Conservation (phyloP, 2,329 filamentous ascomycete species). For the Aspergillaceae sp. region DNA sequence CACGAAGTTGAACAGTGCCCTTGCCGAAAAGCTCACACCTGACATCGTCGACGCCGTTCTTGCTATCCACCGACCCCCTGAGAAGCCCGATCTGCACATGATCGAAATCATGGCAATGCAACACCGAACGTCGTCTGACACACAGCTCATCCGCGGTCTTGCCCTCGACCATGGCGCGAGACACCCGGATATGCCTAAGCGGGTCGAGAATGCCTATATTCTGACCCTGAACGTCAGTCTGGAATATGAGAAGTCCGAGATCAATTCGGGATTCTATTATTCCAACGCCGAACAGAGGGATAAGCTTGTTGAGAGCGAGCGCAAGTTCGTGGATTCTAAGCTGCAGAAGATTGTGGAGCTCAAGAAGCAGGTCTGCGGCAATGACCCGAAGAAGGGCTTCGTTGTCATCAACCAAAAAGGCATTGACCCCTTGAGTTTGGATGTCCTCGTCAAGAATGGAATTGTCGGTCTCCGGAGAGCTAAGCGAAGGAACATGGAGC, state of each 20-base stretch:
- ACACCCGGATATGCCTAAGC: conserved; percentile 97
- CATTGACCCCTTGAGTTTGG: conserved; percentile 90
- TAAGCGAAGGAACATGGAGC: conserved; percentile 98
- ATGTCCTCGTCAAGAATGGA: conserved; percentile 95
- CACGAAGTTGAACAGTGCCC: conserved; percentile 83
- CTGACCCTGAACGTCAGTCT: conserved; percentile 92
- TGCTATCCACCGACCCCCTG: conserved; percentile 78
- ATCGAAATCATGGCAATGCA: conserved; percentile 99
- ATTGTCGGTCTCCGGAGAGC: conserved; percentile 89
- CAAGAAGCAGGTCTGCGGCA: conserved; percentile 95
- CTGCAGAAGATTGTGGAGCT: conserved; percentile 94
- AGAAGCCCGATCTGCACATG: conserved; percentile 97
- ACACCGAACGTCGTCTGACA: conserved; percentile 91
- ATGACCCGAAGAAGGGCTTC: conserved; percentile 87
- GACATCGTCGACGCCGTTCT: conserved; percentile 95
- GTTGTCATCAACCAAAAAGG: conserved; percentile 99
- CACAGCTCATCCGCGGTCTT: conserved; percentile 85
- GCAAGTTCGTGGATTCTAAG: conserved; percentile 91
- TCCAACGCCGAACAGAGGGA: conserved; percentile 93
- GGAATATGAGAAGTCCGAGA: conserved; percentile 98
- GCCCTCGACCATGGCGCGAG: conserved; percentile 91
- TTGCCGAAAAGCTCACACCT: conserved; percentile 85
- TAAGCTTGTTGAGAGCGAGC: conserved; percentile 95
- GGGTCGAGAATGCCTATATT: conserved; percentile 90
- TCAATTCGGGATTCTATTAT: conserved; percentile 99